phyloP scores from a whole-genome alignment of 2,329 filamentous ascomycete species.

The Pyricularia pennisetigena region DNA sequence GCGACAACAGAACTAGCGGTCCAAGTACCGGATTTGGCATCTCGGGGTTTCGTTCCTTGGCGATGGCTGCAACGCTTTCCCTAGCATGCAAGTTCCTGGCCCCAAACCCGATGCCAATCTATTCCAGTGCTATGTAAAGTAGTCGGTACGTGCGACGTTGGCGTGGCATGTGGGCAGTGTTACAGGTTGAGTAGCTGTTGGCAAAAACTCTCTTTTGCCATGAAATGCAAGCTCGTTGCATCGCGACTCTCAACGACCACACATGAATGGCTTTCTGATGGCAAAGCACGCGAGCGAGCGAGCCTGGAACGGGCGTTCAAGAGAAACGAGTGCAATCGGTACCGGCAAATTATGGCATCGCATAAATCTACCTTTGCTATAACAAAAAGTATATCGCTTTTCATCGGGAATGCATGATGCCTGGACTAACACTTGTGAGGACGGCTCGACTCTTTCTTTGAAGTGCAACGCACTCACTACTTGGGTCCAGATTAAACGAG shows the following conservation, averaged over 20 bases:
- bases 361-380: not conserved
- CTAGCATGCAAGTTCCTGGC: not conserved
- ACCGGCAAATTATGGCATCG: not conserved
- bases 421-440: not conserved
- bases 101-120: not conserved
- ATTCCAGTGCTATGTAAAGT: not conserved
- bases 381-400: not conserved
- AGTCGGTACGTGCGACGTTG: not conserved
- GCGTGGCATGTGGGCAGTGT: not conserved
- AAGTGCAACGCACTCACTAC: not conserved
- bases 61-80: not conserved
- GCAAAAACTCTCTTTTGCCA: not conserved
- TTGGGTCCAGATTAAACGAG: not conserved
- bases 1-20: not conserved
- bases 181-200: not conserved
- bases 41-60: not conserved
- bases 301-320: not conserved
- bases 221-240: not conserved
- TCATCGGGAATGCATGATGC: not conserved
- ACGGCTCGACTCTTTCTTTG: not conserved
- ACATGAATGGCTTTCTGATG: not conserved
- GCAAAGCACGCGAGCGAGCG: not conserved
- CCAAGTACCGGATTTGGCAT: not conserved
- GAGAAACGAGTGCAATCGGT: too few species aligned
- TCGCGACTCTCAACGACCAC: not conserved